phyloP scores from a whole-genome alignment of 371 early-diverging fungal species.

The Mortierella sp. region DNA sequence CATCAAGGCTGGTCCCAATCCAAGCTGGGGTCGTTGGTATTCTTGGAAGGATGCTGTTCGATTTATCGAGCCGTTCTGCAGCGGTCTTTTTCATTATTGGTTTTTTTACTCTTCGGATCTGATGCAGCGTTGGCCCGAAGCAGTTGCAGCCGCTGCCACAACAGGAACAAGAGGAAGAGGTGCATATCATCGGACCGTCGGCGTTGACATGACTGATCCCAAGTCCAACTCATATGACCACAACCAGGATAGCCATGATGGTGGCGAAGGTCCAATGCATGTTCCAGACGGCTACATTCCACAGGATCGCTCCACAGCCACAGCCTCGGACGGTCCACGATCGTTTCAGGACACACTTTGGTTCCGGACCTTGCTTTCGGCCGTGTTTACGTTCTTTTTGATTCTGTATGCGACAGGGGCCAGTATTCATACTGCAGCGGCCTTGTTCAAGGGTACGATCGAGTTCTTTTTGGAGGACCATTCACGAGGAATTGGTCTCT shows the following conservation, averaged over 20 bases:
- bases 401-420: slow-evolving; percentile 41
- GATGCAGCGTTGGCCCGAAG: slow-evolving; percentile 16
- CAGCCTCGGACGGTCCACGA: neutral
- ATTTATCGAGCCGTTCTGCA: slow-evolving; percentile 38
- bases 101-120: slow-evolving; percentile 42
- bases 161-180: neutral
- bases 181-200: no score
- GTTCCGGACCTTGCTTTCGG: slow-evolving; percentile 13
- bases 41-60: slow-evolving; percentile 40
- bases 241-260: neutral
- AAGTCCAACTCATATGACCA: neutral
- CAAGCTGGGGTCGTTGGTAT: slow-evolving; percentile 35
- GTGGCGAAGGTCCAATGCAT: neutral
- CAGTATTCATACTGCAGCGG: slow-evolving; percentile 33
- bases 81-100: slow-evolving; percentile 44
- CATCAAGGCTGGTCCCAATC: slow-evolving; percentile 21
- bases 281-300: no score
- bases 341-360: slow-evolving; percentile 2
- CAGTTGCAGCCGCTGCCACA: neutral
- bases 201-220: neutral
- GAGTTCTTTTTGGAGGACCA: slow-evolving; percentile 29
- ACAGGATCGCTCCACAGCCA: neutral
- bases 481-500: slow-evolving; percentile 37
- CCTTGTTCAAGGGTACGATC: slow-evolving; percentile 41
- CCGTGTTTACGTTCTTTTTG: slow-evolving; percentile 34